Evolutionary conservation across 371 early-diverging fungal species (phyloP).

Genomic region (Lichtheimia ornata): DNA sequence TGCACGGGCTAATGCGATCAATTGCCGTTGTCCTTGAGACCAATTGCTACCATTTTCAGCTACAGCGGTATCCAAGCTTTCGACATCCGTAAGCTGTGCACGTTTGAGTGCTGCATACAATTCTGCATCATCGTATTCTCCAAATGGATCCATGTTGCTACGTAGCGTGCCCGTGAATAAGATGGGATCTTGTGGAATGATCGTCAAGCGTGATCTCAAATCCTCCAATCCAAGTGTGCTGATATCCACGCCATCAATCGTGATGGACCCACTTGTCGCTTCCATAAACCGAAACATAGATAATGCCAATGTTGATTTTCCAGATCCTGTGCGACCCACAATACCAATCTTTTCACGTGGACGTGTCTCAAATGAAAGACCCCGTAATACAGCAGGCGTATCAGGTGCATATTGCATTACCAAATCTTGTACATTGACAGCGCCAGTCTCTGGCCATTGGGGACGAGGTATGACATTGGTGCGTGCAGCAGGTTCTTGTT

Average conservation of each 20-base stretch:
- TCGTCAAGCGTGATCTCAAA: constrained; percentile 62
- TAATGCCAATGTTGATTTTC: constrained; percentile 65
- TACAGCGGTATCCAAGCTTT: constrained; percentile 39
- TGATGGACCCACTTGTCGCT: constrained; percentile 56
- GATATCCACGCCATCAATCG: constrained; percentile 77
- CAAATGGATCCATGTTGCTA: constrained; percentile 78
- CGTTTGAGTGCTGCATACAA: constrained; percentile 77
- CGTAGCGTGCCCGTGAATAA: constrained; percentile 78
- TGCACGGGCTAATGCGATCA: constrained; percentile 87
- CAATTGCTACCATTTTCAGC: constrained; percentile 55
- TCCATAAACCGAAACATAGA: constrained; percentile 80
- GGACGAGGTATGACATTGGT: constrained; percentile 44
- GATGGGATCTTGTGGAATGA: constrained; percentile 78
- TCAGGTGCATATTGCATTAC: constrained; percentile 71
- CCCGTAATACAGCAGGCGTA: constrained; percentile 65
- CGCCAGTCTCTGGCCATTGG: constrained; percentile 79
- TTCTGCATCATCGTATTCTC: constrained; percentile 63
- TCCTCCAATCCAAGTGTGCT: constrained; percentile 62
- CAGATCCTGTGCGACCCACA: constrained; percentile 50
- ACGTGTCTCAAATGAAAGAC: constrained; percentile 60
- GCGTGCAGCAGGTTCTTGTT: constrained; percentile 67
- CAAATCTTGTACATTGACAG: constrained; percentile 64
- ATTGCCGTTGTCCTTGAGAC: constrained; percentile 87
- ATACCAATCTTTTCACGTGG: constrained; percentile 65
- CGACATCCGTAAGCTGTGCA: constrained; percentile 56